Percentiles rank a stretch among this genome's conserved stretches.
Conservation (phyloP, 768 basidiomycete genomes). For the Postia placenta region DNA sequence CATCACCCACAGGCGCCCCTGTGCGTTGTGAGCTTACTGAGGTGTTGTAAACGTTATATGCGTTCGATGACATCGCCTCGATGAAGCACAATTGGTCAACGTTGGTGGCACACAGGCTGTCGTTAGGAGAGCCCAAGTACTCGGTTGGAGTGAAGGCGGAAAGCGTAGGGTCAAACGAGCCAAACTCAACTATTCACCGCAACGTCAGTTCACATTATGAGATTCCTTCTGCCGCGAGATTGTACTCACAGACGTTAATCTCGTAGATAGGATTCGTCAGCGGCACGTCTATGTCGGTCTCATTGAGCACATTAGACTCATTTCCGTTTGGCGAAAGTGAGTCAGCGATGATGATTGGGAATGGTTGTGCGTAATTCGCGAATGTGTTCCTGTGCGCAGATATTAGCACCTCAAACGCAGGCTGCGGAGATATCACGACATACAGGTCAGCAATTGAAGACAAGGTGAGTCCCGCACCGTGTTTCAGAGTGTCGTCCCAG, state of each 20-base stretch:
- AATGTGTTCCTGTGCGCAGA: slow-evolving; percentile 46
- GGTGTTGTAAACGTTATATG: slow-evolving; percentile 49
- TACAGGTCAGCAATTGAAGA: slow-evolving; percentile 41
- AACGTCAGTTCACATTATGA: too few species aligned
- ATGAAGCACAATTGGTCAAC: slow-evolving; percentile 74
- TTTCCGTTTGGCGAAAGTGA: slow-evolving; percentile 43
- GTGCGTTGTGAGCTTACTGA: slow-evolving; percentile 17
- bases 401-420: too few species aligned
- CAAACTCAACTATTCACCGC: slow-evolving; percentile 66
- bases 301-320: slow-evolving; percentile 30
- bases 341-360: slow-evolving; percentile 61
- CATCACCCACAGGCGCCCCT: too few species aligned
- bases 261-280: slow-evolving; percentile 27
- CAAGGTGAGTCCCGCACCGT: slow-evolving; percentile 71
- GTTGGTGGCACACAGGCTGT: slow-evolving; percentile 58
- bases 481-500: slow-evolving; percentile 49
- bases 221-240: not conserved
- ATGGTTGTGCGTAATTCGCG: slow-evolving; percentile 44
- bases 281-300: slow-evolving; percentile 50
- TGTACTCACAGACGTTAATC: slow-evolving; percentile 16
- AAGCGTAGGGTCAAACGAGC: slow-evolving; percentile 67
- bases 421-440: too few species aligned
- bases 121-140: slow-evolving; percentile 59
- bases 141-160: slow-evolving; percentile 64
- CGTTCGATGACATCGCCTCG: slow-evolving; percentile 67